A percentile compares a stretch with the other conserved stretches of the same genome.
phyloP scores from a whole-genome alignment of 768 basidiomycete species.

The Mycena galopus region DNA sequence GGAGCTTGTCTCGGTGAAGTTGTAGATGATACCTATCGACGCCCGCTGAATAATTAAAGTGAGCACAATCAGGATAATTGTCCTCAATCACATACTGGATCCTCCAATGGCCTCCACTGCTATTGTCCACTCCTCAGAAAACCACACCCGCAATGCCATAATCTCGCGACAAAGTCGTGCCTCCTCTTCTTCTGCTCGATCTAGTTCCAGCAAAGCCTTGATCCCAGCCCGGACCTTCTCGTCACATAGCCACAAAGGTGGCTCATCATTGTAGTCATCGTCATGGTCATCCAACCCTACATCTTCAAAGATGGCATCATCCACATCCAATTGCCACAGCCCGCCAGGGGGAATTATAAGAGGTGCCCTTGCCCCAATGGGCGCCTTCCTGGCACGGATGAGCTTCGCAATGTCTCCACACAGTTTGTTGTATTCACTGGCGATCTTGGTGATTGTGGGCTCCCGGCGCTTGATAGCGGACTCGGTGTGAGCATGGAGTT shows the following conservation, averaged over 20 bases:
- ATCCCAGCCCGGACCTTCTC: conserved; percentile 46
- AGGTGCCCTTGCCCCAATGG: not conserved
- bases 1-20: not conserved
- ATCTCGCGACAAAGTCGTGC: conserved; percentile 34
- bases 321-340: conserved; percentile 4
- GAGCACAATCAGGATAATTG: no score
- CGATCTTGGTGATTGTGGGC: not conserved
- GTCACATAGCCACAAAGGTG: conserved; percentile 48
- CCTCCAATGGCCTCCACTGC: not conserved
- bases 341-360: not conserved
- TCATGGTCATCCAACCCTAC: conserved; percentile 31
- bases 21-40: not conserved
- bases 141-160: conserved; percentile 43
- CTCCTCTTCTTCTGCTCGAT: conserved; percentile 46
- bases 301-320: not conserved
- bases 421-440: conserved; percentile 6
- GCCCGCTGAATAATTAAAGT: no score
- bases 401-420: not conserved
- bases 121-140: conserved; percentile 42
- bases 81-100: not conserved
- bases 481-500: not conserved
- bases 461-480: no score
- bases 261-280: not conserved
- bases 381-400: not conserved
- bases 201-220: conserved; percentile 23